Conservation (phyloP, 2,329 filamentous ascomycete genomes). For the Lachnellula hyalina region DNA sequence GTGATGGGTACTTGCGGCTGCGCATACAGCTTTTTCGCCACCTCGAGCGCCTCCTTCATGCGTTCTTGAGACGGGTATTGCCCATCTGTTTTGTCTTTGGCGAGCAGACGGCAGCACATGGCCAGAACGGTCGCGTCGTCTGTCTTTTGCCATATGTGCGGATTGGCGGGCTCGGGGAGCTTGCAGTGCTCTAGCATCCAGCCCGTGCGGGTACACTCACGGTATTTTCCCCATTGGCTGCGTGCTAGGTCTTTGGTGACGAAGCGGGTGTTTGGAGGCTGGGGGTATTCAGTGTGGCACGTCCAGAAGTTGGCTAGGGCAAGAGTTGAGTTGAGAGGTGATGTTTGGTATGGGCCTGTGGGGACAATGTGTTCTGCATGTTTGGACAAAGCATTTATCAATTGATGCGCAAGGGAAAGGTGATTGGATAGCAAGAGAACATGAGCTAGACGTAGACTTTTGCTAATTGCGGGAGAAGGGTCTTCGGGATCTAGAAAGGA, state of each 20-base stretch:
- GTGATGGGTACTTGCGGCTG: neutral
- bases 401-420: conserved; percentile 1
- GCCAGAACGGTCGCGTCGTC: conserved; percentile 10
- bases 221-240: conserved; percentile 6
- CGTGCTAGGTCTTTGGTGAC: neutral
- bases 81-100: conserved; percentile 4
- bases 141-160: conserved; percentile 8
- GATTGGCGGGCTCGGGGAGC: conserved; percentile 8
- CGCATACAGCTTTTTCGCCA: conserved; percentile 6
- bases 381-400: conserved; percentile 3
- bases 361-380: neutral
- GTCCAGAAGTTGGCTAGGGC: neutral
- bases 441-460: conserved; percentile 1
- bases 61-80: neutral
- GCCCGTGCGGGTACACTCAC: conserved; percentile 9
- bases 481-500: conserved; percentile 5
- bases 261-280: neutral
- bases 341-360: neutral
- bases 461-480: neutral
- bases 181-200: conserved; percentile 14
- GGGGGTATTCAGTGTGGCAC: neutral
- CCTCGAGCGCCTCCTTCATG: neutral
- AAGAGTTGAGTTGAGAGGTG: neutral
- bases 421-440: conserved; percentile 13
- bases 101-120: conserved; percentile 12